Evolutionary conservation across 2,329 filamentous ascomycete species (phyloP), one percentile per base, ranked within the genome.

Genomic region (Talaromyces sp.): DNA sequence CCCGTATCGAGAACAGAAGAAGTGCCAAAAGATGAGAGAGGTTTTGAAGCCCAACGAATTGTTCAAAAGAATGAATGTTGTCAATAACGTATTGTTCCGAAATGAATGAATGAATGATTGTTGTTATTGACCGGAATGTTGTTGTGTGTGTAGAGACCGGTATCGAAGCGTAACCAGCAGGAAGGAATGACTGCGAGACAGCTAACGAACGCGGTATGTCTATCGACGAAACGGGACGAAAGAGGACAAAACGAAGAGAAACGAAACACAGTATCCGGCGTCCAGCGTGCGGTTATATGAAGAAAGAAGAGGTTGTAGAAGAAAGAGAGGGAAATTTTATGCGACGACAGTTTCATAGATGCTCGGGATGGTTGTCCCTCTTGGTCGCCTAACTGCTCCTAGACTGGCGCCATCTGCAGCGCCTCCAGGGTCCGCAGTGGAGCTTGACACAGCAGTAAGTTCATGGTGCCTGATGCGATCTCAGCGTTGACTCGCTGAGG

Each of bases 71-170:
- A 54, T 52, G 50, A 55, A 40, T 33, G 28, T n/a, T 39, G 37
- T 21, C n/a, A 52, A 37, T 44, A 21, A 44, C 42, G 42, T 28
- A 23, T 44, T 44, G 18, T 44, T 9, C 23, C 7, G n/a, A 40
- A 62, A 48, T 58, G 54, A 58, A 40, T 39, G 33, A 50, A 57
- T 48, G 60, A 62, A 28, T 48, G 21, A 52, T 16, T 62, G 50
- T 44, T 63, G 18, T 35, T 60, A 50, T 60, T 44, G 59, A 55
- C 31, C 48, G 59, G 59, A 61, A 61, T 61, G 58, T 42, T 61
- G 58, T n/a, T 42, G 35, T 60, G 28, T 42, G 35, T 60, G 28
- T 21, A 25, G 57, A 35, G 25, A 25, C 23, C 25, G 21, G 11
- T 21, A 48, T 23, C 28, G 42, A 48, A 54, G 35, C 25, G 23